A percentile compares a stretch with the other conserved stretches of the same genome.
These are phyloP conservation scores for Metschnikowia bowlesiae DNA, from an alignment of 805 yeast genomes.

Conservation along the genomic window DNA sequence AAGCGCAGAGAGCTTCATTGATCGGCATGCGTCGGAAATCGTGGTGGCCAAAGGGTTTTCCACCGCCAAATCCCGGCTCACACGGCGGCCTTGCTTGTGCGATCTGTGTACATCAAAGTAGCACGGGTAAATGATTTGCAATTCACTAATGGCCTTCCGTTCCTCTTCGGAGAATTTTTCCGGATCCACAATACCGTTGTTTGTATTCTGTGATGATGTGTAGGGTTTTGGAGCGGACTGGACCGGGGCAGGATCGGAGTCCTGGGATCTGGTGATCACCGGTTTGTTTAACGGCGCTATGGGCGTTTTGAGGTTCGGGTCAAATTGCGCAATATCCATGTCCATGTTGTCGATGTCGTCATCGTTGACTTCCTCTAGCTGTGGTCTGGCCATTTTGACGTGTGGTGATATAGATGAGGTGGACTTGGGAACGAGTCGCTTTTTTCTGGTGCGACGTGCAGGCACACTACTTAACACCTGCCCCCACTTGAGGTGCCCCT, in stretches of 20 bases:
- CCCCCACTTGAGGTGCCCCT: no score
- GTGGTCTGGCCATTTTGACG: slow-evolving; percentile 48
- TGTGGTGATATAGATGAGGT: background rate
- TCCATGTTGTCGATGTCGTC: slow-evolving; percentile 90
- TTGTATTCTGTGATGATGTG: slow-evolving; percentile 1
- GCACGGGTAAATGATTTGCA: slow-evolving; percentile 84
- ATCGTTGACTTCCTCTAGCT: slow-evolving; percentile 71
- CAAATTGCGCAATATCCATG: slow-evolving; percentile 90
- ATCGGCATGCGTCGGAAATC: slow-evolving; percentile 66
- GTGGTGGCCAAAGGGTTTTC: slow-evolving; percentile 84
- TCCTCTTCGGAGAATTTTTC: slow-evolving; percentile 29
- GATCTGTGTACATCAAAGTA: slow-evolving; percentile 81
- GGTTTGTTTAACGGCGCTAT: slow-evolving; percentile 64
- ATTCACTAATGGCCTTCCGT: slow-evolving; percentile 56
- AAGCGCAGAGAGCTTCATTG: slow-evolving; percentile 38
- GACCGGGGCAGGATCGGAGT: slow-evolving; percentile 22
- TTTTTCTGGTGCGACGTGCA: slow-evolving; percentile 2
- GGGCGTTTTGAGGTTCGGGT: slow-evolving; percentile 60
- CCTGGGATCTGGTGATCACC: slow-evolving; percentile 58
- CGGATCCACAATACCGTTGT: slow-evolving; percentile 14
- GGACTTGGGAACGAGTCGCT: slow-evolving; percentile 1
- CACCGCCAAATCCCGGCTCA: slow-evolving; percentile 62
- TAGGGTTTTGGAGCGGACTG: background rate
- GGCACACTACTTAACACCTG: background rate
- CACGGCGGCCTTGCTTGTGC: slow-evolving; percentile 80